Conservation (phyloP, 2,329 filamentous ascomycete species). For the Seiridium cupressi region DNA sequence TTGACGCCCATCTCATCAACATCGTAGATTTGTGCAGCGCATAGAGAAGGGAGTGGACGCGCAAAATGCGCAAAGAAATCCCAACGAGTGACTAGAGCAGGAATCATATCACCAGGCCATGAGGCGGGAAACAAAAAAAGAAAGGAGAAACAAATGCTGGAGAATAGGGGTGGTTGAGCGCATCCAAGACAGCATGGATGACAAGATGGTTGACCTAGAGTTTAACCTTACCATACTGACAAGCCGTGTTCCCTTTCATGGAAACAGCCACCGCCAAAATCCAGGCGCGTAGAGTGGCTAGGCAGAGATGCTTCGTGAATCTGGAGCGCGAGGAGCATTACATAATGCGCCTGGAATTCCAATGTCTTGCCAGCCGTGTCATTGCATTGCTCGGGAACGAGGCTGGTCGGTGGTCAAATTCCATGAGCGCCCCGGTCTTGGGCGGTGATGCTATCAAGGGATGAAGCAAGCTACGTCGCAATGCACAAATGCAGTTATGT, state of each 20-base stretch:
- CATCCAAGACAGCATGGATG: neutral
- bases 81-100: constrained; percentile 1
- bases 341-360: constrained; percentile 1
- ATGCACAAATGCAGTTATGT: no score
- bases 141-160: neutral
- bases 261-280: neutral
- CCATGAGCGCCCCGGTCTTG: neutral
- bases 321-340: neutral
- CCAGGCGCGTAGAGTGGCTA: neutral
- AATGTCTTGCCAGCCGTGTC: constrained; percentile 5
- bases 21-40: neutral
- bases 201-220: neutral
- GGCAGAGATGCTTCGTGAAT: neutral
- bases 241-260: neutral
- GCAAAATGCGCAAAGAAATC: neutral
- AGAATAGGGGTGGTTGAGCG: neutral
- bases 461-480: neutral
- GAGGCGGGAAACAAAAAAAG: neutral
- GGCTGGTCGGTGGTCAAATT: constrained; percentile 7
- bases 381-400: neutral
- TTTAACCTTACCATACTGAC: constrained; percentile 1
- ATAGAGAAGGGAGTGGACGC: neutral
- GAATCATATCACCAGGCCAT: neutral
- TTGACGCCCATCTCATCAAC: constrained; percentile 21
- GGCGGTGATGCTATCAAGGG: neutral